These are phyloP conservation scores for Talaromyces wortmannii DNA, from an alignment of 495 filamentous ascomycete species.

Conservation along the genomic window DNA sequence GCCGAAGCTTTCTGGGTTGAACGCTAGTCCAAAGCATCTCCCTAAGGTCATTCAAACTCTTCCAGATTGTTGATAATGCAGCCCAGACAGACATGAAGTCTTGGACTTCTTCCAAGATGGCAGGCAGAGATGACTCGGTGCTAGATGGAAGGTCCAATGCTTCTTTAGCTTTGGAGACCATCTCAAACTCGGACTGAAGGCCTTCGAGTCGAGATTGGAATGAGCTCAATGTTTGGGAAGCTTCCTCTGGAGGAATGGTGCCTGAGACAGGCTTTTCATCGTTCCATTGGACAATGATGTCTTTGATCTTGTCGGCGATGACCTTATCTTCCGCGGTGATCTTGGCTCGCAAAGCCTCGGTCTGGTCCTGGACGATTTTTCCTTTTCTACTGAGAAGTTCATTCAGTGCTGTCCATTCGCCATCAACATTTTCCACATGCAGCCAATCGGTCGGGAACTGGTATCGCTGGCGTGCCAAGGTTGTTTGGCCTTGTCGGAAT, in stretches of 20 bases:
- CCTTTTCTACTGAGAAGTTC: slow-evolving; percentile 83
- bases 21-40: slow-evolving; percentile 90
- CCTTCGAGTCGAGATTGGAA: slow-evolving; percentile 78
- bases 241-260: slow-evolving; percentile 80
- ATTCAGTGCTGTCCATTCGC: slow-evolving; percentile 85
- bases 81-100: slow-evolving; percentile 99
- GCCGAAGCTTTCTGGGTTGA: slow-evolving; percentile 82
- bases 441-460: slow-evolving; percentile 93
- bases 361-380: slow-evolving; percentile 93
- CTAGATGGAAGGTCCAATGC: slow-evolving; percentile 82
- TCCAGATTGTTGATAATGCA: slow-evolving; percentile 91
- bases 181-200: slow-evolving; percentile 79
- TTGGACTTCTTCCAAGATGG: slow-evolving; percentile 90
- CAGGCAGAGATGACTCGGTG: slow-evolving; percentile 65
- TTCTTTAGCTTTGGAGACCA: slow-evolving; percentile 94
- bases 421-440: slow-evolving; percentile 86
- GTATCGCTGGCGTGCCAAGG: slow-evolving; percentile 80
- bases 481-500: slow-evolving; percentile 91
- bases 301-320: slow-evolving; percentile 75
- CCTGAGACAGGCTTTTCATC: slow-evolving; percentile 96
- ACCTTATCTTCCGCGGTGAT: slow-evolving; percentile 90
- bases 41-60: slow-evolving; percentile 85
- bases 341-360: slow-evolving; percentile 91
- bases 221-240: slow-evolving; percentile 66
- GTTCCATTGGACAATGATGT: slow-evolving; percentile 80